Evolutionary conservation across 2,329 filamentous ascomycete species (phyloP), one percentile per base, ranked within the genome.

Genomic region (Fusarium kyushuense): DNA sequence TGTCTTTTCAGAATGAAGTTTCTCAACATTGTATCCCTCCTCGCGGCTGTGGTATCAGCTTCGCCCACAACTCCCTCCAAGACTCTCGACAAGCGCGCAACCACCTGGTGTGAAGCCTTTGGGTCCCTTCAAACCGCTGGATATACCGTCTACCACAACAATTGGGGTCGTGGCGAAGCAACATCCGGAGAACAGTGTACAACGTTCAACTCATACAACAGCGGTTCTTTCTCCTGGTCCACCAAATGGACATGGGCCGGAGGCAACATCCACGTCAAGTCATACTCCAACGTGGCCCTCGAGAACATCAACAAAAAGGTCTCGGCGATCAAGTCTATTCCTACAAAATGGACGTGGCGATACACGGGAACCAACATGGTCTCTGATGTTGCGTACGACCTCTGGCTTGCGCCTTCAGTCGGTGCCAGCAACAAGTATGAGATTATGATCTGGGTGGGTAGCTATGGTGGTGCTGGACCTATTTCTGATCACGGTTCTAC

Each of bases 381-480:
- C 27, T 83, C 85, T 38, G 81, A 90, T 71, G 87, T 90, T 3
- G 79, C 87, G 16, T 90, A 89, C 73, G 87, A 89, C 74, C 76
- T 89, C 40, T 90, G 89, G 80, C 87, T 87, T 32, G 79, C 80
- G 16, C 78, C 79, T 17, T 80, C 83, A 14, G 80, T 80, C 13
- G 78, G 82, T 2, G 76, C 75, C 46, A 74, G 59, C 8, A 72
- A 83, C 29, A 79, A 86, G 71, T 89, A 88, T 75, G 88, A 90
- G 77, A 83, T 90, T 75, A 90, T 90, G 88, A 81, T 90, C 71
- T 90, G 88, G 88, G 80, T 89, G 45, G 84, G 80, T 3, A 82
- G 83, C 4, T 79, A 87, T 46, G 88, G 87, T 30, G 86, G 86
- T 54, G 87, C 87, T 2, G 84, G 85, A 1, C 87, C 88, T 36